phyloP scores from a whole-genome alignment of 148 eudicot species.

The Silene uniflora region DNA sequence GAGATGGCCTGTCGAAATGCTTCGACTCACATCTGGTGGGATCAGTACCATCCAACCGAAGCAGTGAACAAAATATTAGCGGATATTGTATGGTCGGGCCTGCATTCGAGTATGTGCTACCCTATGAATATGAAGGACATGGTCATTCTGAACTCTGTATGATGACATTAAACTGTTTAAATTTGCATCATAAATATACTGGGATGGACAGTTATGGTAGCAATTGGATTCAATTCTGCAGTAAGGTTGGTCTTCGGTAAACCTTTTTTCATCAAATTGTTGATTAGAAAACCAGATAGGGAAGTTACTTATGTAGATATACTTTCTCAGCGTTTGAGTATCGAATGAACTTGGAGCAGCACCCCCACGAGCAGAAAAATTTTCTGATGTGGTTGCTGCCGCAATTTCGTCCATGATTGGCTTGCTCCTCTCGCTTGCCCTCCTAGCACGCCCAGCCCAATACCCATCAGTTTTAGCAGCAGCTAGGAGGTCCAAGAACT shows the following conservation, averaged over 20 bases:
- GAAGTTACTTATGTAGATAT: not conserved
- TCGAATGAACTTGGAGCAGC: conserved; percentile 34
- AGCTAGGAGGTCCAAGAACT: conserved; percentile 22
- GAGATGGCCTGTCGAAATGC: too few species aligned
- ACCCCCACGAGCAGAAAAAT: conserved; percentile 26
- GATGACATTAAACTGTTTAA: not conserved
- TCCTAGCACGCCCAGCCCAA: conserved; percentile 19
- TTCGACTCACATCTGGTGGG: too few species aligned
- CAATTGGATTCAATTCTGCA: conserved; percentile 13
- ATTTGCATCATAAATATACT: conserved; percentile 8
- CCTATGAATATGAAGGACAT: too few species aligned
- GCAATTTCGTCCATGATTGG: conserved; percentile 18
- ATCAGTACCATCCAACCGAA: too few species aligned
- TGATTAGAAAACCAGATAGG: not conserved
- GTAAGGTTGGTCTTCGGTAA: not conserved
- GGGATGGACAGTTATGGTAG: conserved; percentile 4
- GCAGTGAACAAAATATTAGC: conserved; percentile 74
- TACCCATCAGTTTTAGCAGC: conserved; percentile 23
- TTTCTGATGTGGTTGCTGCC: conserved; percentile 22
- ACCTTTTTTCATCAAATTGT: not conserved
- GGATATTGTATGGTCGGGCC: conserved; percentile 78
- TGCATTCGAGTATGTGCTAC: conserved; percentile 74
- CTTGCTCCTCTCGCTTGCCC: conserved; percentile 15
- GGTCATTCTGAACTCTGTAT: too few species aligned
- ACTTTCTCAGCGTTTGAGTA: conserved; percentile 26